Base-by-base conservation (phyloP, 768 basidiomycete genomes). In the Amanita polypyramis region DNA sequence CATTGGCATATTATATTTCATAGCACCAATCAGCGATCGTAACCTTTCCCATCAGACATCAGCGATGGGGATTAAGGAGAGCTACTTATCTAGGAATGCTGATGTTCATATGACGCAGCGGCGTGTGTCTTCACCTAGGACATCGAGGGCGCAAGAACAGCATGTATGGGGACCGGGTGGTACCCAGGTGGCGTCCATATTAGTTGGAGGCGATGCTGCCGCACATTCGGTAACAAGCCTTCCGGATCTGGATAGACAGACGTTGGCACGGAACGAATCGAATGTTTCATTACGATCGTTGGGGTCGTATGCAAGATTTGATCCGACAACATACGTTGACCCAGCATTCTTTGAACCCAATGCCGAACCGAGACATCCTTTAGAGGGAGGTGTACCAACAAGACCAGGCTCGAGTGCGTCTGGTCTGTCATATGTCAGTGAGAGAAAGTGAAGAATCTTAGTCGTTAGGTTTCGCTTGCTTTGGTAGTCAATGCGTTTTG, bases 291-390 rank as follows among this genome's bases (percentile, higher is more conserved):
- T 67, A 38, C 60, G 56, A 30, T 64, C 65, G 12, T 50, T 40
- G 19, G 54, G 55, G 6, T 62, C 63, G 5, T 66, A 61, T 41
- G 51, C 51, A 14, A 57, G 48, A 43, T 69, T 53, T 46, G 56
- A 65, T 36, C 62, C 61, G 1, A 10, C 49, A 3, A 60, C 43
- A 12, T 69, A 69, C 49, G 53, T 60, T 15, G 67, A 69, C 49
- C 67, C 65, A 6, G 65, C 65, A 14, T 62, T 43, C 40, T 65
- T 42, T 29, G 36, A 41, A 3, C 47, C 47, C 17, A 49, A 49
- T n/a, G 46, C 45, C 23, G 49, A 42, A 19, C 20, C 34, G 14
- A 32, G 40, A 21, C 27, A 27, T 25, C 21, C 37, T 46, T 42
- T 27, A n/a, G n/a, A n/a, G 11, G 52, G 45, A 20, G 35, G 35